Evolutionary conservation across 176 grass and related monocot species (phyloP).

Genomic region (Aegilops speltoides): DNA sequence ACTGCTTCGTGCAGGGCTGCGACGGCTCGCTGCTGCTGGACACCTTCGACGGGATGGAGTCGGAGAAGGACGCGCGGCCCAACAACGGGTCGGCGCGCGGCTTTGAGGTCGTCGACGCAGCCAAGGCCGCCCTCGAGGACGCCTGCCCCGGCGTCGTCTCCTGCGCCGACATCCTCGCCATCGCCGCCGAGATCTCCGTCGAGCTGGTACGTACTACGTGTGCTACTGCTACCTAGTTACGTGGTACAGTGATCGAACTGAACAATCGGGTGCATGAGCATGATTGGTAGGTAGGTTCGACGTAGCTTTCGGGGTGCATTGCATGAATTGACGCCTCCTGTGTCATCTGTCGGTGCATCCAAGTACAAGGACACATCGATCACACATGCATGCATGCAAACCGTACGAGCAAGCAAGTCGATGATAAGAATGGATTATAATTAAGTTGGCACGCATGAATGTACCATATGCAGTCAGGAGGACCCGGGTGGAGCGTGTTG

Average conservation of each 20-base stretch:
- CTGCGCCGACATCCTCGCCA: constrained; percentile 87
- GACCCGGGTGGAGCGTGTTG: constrained; percentile 48
- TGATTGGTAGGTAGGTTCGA: neutral
- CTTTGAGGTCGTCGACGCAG: constrained; percentile 55
- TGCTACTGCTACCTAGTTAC: neutral
- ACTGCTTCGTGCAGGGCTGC: constrained; percentile 94
- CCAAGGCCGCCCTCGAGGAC: constrained; percentile 60
- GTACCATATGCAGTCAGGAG: constrained; percentile 47
- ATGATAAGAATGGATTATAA: neutral
- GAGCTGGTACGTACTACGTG: constrained; percentile 36
- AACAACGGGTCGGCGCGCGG: constrained; percentile 67
- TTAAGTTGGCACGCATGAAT: neutral
- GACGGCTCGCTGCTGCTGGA: constrained; percentile 76
- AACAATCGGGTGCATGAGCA: neutral
- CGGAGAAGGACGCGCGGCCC: constrained; percentile 57
- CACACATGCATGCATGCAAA: neutral
- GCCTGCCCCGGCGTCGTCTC: constrained; percentile 77
- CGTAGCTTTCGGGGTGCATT: neutral
- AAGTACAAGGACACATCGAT: no score
- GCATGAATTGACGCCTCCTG: neutral
- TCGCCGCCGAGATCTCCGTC: constrained; percentile 78
- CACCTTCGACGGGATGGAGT: constrained; percentile 31
- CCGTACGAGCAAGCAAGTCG: neutral
- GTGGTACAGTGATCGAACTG: neutral
- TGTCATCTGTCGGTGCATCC: neutral